phyloP scores from a whole-genome alignment of 2,329 filamentous ascomycete genomes.

The Fusarium lateritium region DNA sequence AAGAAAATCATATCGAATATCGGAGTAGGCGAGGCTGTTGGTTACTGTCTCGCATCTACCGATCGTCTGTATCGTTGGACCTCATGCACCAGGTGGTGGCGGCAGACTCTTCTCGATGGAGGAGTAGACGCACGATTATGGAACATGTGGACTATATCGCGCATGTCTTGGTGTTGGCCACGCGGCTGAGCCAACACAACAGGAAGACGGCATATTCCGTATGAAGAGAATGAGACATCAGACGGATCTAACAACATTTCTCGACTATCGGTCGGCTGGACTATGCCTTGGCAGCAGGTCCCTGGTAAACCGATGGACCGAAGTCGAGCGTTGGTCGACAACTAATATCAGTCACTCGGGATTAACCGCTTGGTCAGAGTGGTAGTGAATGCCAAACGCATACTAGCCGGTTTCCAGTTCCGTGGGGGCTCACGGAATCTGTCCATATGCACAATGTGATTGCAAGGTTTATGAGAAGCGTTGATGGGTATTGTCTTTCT shows the following conservation, averaged over 20 bases:
- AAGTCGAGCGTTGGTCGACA: background rate
- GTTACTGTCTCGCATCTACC: background rate
- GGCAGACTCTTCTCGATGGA: background rate
- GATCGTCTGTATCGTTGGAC: background rate
- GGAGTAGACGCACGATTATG: slow-evolving; percentile 16
- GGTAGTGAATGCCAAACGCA: background rate
- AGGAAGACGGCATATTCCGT: slow-evolving; percentile 9
- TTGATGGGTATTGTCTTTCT: background rate
- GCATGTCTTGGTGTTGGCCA: slow-evolving; percentile 9
- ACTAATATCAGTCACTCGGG: slow-evolving; percentile 15
- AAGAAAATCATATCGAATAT: background rate
- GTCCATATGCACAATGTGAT: background rate
- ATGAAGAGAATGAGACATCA: slow-evolving; percentile 5
- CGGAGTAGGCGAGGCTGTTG: background rate
- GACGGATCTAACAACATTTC: background rate
- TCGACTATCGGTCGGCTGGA: slow-evolving; percentile 17
- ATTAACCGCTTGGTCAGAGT: slow-evolving; percentile 24
- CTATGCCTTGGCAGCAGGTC: background rate
- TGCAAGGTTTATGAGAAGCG: background rate
- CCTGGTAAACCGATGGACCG: slow-evolving; percentile 15
- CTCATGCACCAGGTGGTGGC: slow-evolving; percentile 1
- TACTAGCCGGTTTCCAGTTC: slow-evolving; percentile 1
- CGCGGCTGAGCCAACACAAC: background rate
- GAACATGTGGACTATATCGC: slow-evolving; percentile 24
- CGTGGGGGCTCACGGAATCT: background rate